Evolutionary conservation across 352 stramenopile genomes (phyloP).

Genomic region (Phytophthora tubulina): DNA sequence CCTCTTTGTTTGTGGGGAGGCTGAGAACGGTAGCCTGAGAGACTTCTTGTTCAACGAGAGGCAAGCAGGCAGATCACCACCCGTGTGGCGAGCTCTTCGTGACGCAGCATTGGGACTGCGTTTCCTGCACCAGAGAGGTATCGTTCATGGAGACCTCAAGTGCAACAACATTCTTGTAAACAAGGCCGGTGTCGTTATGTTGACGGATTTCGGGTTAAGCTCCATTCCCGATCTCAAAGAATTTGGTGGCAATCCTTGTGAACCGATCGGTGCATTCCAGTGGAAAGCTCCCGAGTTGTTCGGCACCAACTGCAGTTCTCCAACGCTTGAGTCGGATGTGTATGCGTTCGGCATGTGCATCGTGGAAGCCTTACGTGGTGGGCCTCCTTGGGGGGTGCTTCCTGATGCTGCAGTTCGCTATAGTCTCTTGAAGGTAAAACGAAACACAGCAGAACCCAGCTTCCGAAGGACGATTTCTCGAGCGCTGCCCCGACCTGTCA

Average conservation of each 20-base stretch:
- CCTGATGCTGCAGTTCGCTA: constrained; percentile 28
- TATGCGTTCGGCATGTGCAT: constrained; percentile 52
- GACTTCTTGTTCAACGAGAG: constrained; percentile 30
- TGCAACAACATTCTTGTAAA: constrained; percentile 37
- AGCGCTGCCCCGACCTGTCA: constrained; percentile 14
- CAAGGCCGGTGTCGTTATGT: constrained; percentile 29
- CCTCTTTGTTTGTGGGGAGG: constrained; percentile 28
- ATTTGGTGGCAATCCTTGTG: neutral
- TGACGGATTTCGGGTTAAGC: constrained; percentile 41
- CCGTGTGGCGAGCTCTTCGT: constrained; percentile 28
- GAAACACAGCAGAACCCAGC: neutral
- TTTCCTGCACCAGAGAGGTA: constrained; percentile 35
- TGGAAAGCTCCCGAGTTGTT: constrained; percentile 48
- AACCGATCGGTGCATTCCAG: constrained; percentile 25
- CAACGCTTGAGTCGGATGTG: constrained; percentile 39
- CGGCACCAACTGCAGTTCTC: constrained; percentile 19
- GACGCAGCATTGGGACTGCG: constrained; percentile 36
- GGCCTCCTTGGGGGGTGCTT: constrained; percentile 32
- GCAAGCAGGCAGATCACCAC: constrained; percentile 7
- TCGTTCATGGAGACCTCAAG: constrained; percentile 40
- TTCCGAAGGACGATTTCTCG: constrained; percentile 12
- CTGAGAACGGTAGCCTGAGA: constrained; percentile 21
- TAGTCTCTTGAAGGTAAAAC: constrained; percentile 12
- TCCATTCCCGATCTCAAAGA: constrained; percentile 6
- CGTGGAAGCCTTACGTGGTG: constrained; percentile 39